Evolutionary conservation across 2,329 filamentous ascomycete species (phyloP).

Genomic region (Elsinoe fawcettii): DNA sequence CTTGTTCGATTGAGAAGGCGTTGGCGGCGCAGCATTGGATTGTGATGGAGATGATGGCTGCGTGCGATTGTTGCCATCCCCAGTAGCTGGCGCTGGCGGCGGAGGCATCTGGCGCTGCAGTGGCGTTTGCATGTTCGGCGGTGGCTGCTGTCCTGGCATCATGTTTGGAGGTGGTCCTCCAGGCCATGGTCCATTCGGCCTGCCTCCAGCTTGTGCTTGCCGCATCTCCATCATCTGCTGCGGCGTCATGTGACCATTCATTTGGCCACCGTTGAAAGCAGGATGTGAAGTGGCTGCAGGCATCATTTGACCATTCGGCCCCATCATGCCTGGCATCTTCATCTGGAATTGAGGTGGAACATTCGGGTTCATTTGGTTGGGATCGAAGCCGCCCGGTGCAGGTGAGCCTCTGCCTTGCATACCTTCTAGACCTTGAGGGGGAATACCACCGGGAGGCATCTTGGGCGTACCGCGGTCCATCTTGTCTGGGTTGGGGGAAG

Average conservation of each 20-base stretch:
- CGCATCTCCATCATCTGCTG: constrained; percentile 41
- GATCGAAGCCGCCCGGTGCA: constrained; percentile 49
- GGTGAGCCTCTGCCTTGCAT: constrained; percentile 55
- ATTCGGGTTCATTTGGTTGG: constrained; percentile 41
- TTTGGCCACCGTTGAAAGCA: constrained; percentile 43
- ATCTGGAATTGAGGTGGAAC: constrained; percentile 28
- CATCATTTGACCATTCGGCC: constrained; percentile 48
- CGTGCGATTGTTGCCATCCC: constrained; percentile 25
- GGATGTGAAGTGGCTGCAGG: constrained; percentile 61
- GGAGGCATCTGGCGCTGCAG: constrained; percentile 56
- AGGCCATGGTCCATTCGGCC: constrained; percentile 33
- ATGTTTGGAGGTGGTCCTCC: constrained; percentile 30
- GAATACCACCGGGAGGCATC: constrained; percentile 60
- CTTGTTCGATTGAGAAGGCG: constrained; percentile 66
- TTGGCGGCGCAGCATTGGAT: constrained; percentile 55
- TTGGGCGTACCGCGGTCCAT: constrained; percentile 73
- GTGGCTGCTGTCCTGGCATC: constrained; percentile 43
- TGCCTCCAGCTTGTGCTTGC: constrained; percentile 26
- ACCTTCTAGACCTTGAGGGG: constrained; percentile 64
- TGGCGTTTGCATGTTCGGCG: constrained; percentile 54
- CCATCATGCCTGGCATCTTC: constrained; percentile 49
- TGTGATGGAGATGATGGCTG: constrained; percentile 43
- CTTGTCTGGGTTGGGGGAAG: constrained; percentile 69
- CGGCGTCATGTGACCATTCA: constrained; percentile 39
- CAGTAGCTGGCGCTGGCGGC: constrained; percentile 39